phyloP scores from a whole-genome alignment of 2,329 filamentous ascomycete species.

The Aspergillus flavus region DNA sequence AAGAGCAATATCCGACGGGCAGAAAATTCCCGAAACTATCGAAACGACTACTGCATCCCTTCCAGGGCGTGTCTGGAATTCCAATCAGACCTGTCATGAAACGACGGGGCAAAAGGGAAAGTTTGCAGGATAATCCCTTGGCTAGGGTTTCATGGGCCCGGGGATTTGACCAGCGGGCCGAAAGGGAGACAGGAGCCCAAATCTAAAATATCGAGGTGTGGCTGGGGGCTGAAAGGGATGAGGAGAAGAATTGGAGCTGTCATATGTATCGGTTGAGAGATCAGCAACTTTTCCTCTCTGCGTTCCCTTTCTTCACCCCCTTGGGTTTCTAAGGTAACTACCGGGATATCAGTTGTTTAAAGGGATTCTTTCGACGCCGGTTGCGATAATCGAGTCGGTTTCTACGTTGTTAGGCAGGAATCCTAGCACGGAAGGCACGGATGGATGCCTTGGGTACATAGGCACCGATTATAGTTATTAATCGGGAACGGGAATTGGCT shows the following conservation, averaged over 20 bases:
- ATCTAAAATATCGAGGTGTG: slow-evolving; percentile 3
- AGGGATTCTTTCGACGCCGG: background rate
- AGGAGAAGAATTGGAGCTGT: slow-evolving; percentile 4
- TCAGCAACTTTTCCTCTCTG: background rate
- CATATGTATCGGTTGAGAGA: background rate
- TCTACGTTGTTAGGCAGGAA: background rate
- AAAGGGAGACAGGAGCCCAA: background rate
- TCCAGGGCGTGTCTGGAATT: background rate
- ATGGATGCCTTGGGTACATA: background rate
- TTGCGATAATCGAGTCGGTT: background rate
- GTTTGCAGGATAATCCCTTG: background rate
- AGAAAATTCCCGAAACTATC: slow-evolving; percentile 3
- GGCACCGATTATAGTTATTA: background rate
- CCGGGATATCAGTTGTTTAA: background rate
- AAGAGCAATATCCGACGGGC: background rate
- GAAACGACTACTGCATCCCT: slow-evolving; percentile 4
- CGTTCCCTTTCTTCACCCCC: background rate
- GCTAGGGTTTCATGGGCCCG: background rate
- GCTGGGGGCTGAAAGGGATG: slow-evolving; percentile 4
- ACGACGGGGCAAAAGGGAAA: background rate
- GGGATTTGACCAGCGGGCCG: background rate
- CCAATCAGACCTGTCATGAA: slow-evolving; percentile 6
- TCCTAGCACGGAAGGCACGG: background rate
- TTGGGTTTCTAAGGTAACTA: background rate
- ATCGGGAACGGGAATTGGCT: background rate